Conservation (phyloP, 164 flowering plant genomes). For the Aristolochia fimbriata region DNA sequence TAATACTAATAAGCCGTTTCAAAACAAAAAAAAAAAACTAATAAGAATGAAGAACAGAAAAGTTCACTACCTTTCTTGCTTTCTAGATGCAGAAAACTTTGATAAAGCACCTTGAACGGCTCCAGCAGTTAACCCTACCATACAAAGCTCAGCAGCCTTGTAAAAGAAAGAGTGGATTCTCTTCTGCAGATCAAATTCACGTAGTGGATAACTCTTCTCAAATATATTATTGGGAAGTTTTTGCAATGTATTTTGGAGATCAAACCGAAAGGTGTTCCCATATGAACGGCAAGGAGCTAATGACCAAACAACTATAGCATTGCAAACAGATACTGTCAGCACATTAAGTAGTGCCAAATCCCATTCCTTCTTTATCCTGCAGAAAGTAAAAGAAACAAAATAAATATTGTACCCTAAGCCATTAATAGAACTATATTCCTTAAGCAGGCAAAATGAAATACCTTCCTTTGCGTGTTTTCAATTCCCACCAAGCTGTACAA, state of each 20-base stretch:
- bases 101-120: constrained; percentile 72
- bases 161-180: constrained; percentile 72
- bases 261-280: constrained; percentile 81
- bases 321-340: constrained; percentile 75
- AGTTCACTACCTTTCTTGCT: constrained; percentile 53
- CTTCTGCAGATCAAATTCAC: constrained; percentile 82
- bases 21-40: too few relatives aligned
- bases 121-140: constrained; percentile 80
- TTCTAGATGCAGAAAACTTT: constrained; percentile 49
- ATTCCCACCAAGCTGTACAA: constrained; percentile 82
- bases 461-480: constrained; percentile 84
- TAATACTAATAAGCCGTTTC: neutral
- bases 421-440: neutral
- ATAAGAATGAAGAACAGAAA: neutral
- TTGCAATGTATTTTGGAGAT: constrained; percentile 87
- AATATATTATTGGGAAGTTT: constrained; percentile 98
- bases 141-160: constrained; percentile 80
- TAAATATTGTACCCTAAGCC: neutral
- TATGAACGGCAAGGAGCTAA: constrained; percentile 98
- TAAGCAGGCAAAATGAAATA: constrained; percentile 10
- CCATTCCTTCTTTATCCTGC: constrained; percentile 94
- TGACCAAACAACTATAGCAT: constrained; percentile 85
- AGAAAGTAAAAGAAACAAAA: neutral
- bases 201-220: constrained; percentile 76
- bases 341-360: constrained; percentile 93